These are phyloP conservation scores for Jatropha curcas DNA, from an alignment of 345 rosid genomes.

Conservation along the genomic window DNA sequence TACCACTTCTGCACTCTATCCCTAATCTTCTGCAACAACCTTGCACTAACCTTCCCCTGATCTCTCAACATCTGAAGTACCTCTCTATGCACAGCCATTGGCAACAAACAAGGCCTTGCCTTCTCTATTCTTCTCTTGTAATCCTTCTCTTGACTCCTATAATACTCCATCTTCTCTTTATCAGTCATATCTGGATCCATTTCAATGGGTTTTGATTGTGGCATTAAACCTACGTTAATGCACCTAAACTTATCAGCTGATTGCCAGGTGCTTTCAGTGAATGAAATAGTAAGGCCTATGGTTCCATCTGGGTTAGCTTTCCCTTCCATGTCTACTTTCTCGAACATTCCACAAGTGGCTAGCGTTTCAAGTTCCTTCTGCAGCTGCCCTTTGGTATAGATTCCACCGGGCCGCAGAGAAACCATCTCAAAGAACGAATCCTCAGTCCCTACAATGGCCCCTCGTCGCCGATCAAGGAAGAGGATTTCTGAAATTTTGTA, in stretches of 20 bases:
- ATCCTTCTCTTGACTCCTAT: constrained; percentile 79
- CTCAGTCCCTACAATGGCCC: constrained; percentile 68
- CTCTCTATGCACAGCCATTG: constrained; percentile 54
- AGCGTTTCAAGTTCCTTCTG: constrained; percentile 86
- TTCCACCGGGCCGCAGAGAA: constrained; percentile 72
- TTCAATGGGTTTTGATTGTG: constrained; percentile 77
- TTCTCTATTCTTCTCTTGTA: constrained; percentile 77
- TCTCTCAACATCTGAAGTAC: constrained; percentile 72
- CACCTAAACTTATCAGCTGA: constrained; percentile 83
- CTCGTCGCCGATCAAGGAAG: constrained; percentile 65
- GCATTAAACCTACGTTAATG: constrained; percentile 86
- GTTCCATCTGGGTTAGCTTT: constrained; percentile 85
- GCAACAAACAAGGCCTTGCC: constrained; percentile 83
- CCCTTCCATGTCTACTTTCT: constrained; percentile 89
- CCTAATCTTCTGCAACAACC: constrained; percentile 89
- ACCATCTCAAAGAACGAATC: constrained; percentile 99
- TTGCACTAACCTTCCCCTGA: constrained; percentile 83
- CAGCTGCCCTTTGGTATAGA: constrained; percentile 79
- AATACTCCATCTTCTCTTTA: constrained; percentile 89
- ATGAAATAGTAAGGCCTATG: constrained; percentile 58
- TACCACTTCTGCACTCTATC: constrained; percentile 97
- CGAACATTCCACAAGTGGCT: constrained; percentile 98
- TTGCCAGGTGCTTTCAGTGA: constrained; percentile 92
- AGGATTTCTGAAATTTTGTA: constrained; percentile 80
- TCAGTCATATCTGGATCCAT: constrained; percentile 97